Evolutionary conservation across 345 rosid genomes (phyloP), one percentile per base, ranked within the genome.

Genomic region (Stellera chamaejasme): DNA sequence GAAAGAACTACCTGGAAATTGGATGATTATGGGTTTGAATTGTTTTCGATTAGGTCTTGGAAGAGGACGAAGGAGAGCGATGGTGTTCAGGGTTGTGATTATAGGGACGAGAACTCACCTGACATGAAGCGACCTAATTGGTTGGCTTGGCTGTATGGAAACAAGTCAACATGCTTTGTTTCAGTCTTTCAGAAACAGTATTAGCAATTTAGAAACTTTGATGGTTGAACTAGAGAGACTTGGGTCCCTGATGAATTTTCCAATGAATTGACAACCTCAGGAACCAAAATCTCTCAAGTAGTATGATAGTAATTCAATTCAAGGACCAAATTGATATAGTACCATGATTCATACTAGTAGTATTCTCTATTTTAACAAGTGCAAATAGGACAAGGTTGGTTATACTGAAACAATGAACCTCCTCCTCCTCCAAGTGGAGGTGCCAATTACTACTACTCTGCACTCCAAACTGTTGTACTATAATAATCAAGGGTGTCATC

Each of bases 41-140:
- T 49, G 27, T 43, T n/a, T 52, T 69, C 68, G 55, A 55, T 51
- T 58, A 13, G 61, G 58, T 11, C 45, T n/a, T 45, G 41, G 19
- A n/a, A 13, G 43, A 44, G 55, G 52, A 56, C 13, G 62, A 55
- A 53, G 19, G 43, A 16, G 4, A 44, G 27, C 3, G 32, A 43
- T 54, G 65, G 66, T 65, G 70, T 58, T 66, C 75, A 76, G 70
- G 63, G 58, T 14, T 12, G 53, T 12, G 23, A 66, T 43, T 50
- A 60, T 72, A 68, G 70, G 68, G 80, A 51, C 72, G 60, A 69
- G 64, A 19, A 14, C 12, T 10, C 2, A 1, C 8, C 3, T 27
- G 56, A 76, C 68, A 16, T 66, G 80, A 62, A 69, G 27, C 16
- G 2, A 36, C 0, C 10, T 3, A 3, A 76, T 69, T 69, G 61